A percentile compares a stretch with the other conserved stretches of the same genome.
Conservation (phyloP, 176 grass and related monocot species). For the Juncus inflexus region DNA sequence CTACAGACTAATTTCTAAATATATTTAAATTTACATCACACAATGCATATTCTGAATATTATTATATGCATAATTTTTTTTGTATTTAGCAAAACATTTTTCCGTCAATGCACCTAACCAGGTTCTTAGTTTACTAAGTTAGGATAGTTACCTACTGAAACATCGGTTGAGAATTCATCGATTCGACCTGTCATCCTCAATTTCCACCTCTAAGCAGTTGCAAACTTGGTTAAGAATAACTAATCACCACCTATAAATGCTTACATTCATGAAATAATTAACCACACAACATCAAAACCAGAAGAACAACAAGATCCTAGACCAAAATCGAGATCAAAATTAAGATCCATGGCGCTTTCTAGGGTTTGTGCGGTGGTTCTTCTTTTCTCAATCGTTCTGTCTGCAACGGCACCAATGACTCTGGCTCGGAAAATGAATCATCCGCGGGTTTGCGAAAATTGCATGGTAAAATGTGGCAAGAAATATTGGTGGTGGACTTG, state of each 20-base stretch:
- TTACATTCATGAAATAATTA: background rate
- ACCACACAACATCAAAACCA: background rate
- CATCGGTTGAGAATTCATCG: background rate
- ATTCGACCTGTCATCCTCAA: background rate
- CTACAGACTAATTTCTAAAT: too few relatives aligned
- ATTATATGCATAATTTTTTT: too few relatives aligned
- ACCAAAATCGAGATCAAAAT: background rate
- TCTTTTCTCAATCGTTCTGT: background rate
- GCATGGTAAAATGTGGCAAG: background rate
- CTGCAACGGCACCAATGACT: background rate
- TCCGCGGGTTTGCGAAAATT: background rate
- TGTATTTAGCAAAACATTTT: too few relatives aligned
- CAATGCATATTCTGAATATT: too few relatives aligned
- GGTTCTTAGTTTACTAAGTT: too few relatives aligned
- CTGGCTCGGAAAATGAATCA: background rate
- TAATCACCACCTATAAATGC: background rate
- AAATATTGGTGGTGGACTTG: background rate
- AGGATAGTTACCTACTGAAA: too few relatives aligned
- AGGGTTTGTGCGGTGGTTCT: constrained; percentile 7
- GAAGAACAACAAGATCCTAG: background rate
- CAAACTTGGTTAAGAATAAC: background rate
- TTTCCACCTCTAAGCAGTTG: background rate
- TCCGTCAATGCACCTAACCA: too few relatives aligned
- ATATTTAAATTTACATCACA: too few relatives aligned
- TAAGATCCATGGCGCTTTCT: constrained; percentile 4